These are phyloP conservation scores for Paramecium pentaurelia DNA, from an alignment of 73 alveolate species.

Conservation along the genomic window DNA sequence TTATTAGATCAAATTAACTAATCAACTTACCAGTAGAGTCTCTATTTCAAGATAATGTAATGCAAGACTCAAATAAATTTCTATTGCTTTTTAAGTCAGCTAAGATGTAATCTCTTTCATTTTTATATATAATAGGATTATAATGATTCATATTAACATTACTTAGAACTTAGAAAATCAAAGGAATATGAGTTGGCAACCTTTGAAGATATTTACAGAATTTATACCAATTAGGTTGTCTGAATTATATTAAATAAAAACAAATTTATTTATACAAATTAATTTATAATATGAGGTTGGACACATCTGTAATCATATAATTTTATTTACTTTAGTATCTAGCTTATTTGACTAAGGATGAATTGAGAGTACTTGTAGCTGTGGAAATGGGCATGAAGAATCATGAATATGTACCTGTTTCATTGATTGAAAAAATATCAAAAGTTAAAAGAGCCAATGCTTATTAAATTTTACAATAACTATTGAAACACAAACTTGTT, in stretches of 20 bases:
- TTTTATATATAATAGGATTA: background rate
- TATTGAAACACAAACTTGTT: conserved; percentile 91
- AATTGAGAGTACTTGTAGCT: conserved; percentile 95
- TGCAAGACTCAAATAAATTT: background rate
- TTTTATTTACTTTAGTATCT: conserved; percentile 10
- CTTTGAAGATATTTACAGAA: background rate
- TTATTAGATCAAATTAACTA: background rate
- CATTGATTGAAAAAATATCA: conserved; percentile 90
- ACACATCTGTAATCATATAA: conserved; percentile 53
- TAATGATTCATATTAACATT: background rate
- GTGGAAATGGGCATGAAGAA: conserved; percentile 98
- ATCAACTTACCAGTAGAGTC: background rate
- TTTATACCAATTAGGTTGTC: background rate
- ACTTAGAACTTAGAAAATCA: background rate
- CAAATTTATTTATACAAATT: background rate
- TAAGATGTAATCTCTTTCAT: background rate
- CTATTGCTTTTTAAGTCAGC: background rate
- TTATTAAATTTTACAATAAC: conserved; percentile 79
- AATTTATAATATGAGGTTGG: conserved; percentile 58
- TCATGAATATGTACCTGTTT: conserved; percentile 95
- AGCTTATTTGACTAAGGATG: conserved; percentile 89
- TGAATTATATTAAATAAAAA: background rate
- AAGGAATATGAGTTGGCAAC: background rate
- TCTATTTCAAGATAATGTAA: background rate
- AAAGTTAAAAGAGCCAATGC: conserved; percentile 90